Evolutionary conservation across 108 stramenopile species (phyloP), one percentile per base, ranked within the genome.

Genomic region (Cyclostephanos invisitatus): DNA sequence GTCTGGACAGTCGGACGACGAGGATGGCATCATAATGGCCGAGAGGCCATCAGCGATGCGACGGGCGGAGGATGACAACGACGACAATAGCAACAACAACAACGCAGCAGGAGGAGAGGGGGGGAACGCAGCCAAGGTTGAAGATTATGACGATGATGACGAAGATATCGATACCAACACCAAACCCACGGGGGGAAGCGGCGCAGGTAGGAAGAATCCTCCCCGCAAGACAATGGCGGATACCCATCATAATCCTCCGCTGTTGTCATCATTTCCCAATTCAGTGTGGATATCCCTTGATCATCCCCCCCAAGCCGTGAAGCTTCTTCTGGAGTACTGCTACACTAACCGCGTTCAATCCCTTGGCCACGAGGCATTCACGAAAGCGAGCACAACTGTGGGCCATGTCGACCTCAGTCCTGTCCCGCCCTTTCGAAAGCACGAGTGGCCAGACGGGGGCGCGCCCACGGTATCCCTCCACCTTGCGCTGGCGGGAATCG

Each of bases 261-360:
- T 35, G 12, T 14, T 15, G 44, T 48, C 54, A 28, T 36, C 38
- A 11, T 72, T 65, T 18, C 57, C 51, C 57, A 65, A 75, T 35
- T 53, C 67, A 36, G 76, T 74, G 22, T 46, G 67, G 55, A 49
- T 74, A 40, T 18, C 68, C 35, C 62, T 73, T 15, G 80, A 92
- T 54, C 90, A 95, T 68, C 68, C 91, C 27, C 90, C 94, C 3
- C 87, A 95, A 53, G 90, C 94, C n/a, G 85, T 95, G 36, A 86
- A 87, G 58, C 70, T 95, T 21, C 67, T 95, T n/a, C 69, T 95
- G 58, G 94, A 95, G 66, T 92, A 95, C 66, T 83, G 86, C 73
- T 95, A 91, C 77, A 95, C 91, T 3, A 92, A 95, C 68, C 87
- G 91, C 56, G 90, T 92, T 18, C 73, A 70, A 12, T 70, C 78